These are phyloP conservation scores for Peribolospora kevripleyi DNA, from an alignment of 768 basidiomycete genomes.

Conservation along the genomic window DNA sequence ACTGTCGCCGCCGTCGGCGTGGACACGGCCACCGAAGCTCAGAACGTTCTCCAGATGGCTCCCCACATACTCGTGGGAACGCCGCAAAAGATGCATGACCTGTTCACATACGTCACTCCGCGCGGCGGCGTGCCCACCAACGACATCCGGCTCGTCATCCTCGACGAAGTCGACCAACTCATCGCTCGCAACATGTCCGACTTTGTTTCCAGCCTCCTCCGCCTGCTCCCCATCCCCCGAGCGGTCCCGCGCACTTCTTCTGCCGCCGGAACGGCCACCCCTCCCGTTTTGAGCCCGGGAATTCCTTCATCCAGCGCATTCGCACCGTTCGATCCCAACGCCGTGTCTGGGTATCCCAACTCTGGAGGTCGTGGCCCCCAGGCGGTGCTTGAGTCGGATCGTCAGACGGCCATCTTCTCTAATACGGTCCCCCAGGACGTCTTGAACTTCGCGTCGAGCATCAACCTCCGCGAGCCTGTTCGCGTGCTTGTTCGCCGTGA, in stretches of 20 bases:
- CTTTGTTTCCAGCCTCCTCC: constrained; percentile 78
- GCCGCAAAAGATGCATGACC: constrained; percentile 79
- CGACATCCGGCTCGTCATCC: constrained; percentile 75
- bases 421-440: constrained; percentile 98
- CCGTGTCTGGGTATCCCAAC: constrained; percentile 8
- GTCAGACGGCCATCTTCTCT: constrained; percentile 83
- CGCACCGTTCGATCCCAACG: constrained; percentile 19
- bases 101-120: constrained; percentile 33
- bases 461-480: constrained; percentile 85
- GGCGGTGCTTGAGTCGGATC: constrained; percentile 29
- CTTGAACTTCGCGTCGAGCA: constrained; percentile 73
- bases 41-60: constrained; percentile 44
- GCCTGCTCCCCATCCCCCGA: constrained; percentile 54
- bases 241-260: constrained; percentile 23
- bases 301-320: constrained; percentile 18
- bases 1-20: constrained; percentile 61
- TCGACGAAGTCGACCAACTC: constrained; percentile 94
- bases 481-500: constrained; percentile 77
- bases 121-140: constrained; percentile 2
- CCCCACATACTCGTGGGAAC: constrained; percentile 88
- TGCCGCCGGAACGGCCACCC: constrained; percentile 11
- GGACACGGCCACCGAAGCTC: constrained; percentile 20
- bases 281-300: constrained; percentile 15
- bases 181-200: constrained; percentile 94
- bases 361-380: too few relatives aligned